Conservation (phyloP, 148 eudicot genomes). For the Heliosperma pusillum region DNA sequence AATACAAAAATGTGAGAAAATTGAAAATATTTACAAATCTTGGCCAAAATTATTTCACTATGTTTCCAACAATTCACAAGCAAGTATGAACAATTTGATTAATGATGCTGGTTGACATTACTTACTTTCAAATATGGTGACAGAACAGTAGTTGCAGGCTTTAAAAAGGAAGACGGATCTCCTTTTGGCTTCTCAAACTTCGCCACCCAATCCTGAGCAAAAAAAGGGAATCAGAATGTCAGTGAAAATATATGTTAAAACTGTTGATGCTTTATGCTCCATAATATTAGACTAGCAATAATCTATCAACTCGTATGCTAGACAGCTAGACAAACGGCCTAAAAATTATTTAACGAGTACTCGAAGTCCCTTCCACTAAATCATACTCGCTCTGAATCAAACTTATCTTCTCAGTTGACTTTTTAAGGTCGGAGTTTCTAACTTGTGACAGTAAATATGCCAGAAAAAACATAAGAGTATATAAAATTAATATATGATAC, state of each 20-base stretch:
- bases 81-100: not conserved
- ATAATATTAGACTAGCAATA: not conserved
- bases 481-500: no score
- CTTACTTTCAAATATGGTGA: conserved; percentile 94
- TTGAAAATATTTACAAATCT: not conserved
- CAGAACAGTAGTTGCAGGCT: conserved; percentile 83
- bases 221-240: not conserved
- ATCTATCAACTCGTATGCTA: no score
- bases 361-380: no score
- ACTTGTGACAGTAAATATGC: no score
- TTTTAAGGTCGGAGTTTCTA: not conserved
- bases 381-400: no score
- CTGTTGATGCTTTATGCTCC: not conserved
- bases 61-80: not conserved
- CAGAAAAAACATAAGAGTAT: no score
- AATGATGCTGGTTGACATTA: not conserved
- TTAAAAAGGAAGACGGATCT: conserved; percentile 69
- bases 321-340: no score
- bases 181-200: conserved; percentile 98
- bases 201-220: conserved; percentile 81
- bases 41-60: not conserved
- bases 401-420: no score
- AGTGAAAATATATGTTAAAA: not conserved
- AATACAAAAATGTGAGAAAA: not conserved
- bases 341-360: no score